These are phyloP conservation scores for Cercophora samala DNA, from an alignment of 495 filamentous ascomycete species.

Conservation along the genomic window DNA sequence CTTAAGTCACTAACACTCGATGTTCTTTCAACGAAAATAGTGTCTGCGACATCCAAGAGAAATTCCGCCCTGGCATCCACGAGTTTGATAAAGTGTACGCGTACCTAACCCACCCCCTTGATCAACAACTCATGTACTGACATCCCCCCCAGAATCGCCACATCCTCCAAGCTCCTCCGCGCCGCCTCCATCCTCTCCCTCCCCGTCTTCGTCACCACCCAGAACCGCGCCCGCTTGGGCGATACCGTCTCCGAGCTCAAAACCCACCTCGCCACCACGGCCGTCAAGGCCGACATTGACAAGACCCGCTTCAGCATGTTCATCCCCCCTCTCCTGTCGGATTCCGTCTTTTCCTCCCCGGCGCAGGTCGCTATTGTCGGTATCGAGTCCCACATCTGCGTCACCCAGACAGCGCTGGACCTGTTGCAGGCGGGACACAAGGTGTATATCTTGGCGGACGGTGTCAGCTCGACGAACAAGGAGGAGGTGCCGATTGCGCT, in stretches of 20 bases:
- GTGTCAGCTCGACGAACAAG: slow-evolving; percentile 77
- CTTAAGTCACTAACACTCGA: too few relatives aligned
- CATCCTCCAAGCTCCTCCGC: slow-evolving; percentile 52
- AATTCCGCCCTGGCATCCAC: slow-evolving; percentile 76
- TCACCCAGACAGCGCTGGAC: slow-evolving; percentile 88
- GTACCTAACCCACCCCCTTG: background rate
- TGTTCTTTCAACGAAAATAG: slow-evolving; percentile 40
- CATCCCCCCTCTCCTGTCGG: slow-evolving; percentile 37
- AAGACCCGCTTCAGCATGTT: slow-evolving; percentile 92
- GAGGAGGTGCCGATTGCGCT: slow-evolving; percentile 81
- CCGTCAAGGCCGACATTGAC: slow-evolving; percentile 59
- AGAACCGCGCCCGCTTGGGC: slow-evolving; percentile 72
- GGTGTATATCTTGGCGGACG: slow-evolving; percentile 90
- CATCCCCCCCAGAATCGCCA: slow-evolving; percentile 42
- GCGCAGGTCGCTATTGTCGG: slow-evolving; percentile 65
- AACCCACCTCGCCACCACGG: slow-evolving; percentile 29
- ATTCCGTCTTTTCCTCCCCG: background rate
- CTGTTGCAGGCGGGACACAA: slow-evolving; percentile 67
- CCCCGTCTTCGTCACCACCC: slow-evolving; percentile 81
- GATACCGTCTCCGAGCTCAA: slow-evolving; percentile 68
- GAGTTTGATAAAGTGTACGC: slow-evolving; percentile 76
- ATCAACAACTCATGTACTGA: slow-evolving; percentile 5
- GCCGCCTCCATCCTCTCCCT: slow-evolving; percentile 61
- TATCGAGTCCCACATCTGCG: slow-evolving; percentile 92
- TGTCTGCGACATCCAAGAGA: slow-evolving; percentile 94